A percentile compares a stretch with the other conserved stretches of the same genome.
Evolutionary conservation across 257 asterid genomes (phyloP).

Genomic region (Gentiana dahurica): DNA sequence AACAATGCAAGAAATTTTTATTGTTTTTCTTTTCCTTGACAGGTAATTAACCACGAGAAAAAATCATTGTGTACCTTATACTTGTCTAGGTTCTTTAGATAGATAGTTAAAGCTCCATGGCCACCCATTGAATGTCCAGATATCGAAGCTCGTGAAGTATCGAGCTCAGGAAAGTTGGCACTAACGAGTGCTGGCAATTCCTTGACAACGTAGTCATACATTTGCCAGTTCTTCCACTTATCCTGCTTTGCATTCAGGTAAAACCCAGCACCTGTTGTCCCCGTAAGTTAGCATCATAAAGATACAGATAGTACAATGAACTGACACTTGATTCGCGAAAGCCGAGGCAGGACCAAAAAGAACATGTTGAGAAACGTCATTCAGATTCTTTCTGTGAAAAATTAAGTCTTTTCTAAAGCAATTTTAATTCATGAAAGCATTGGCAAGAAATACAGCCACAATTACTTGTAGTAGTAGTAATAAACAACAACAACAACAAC

Average conservation of each 20-base stretch:
- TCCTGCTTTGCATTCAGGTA: constrained; percentile 96
- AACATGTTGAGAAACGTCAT: background rate
- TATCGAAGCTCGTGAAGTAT: constrained; percentile 79
- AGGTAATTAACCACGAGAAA: background rate
- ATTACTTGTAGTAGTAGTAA: no score
- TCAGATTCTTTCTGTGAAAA: background rate
- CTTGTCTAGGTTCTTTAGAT: constrained; percentile 80
- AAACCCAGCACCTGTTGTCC: constrained; percentile 82
- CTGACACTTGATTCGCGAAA: background rate
- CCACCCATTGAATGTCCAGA: constrained; percentile 99
- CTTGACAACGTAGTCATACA: constrained; percentile 96
- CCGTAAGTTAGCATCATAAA: background rate
- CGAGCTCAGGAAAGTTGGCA: constrained; percentile 79
- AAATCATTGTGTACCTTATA: constrained; percentile 50
- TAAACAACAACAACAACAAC: no score
- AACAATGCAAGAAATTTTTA: background rate
- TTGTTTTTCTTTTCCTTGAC: background rate
- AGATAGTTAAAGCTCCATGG: constrained; percentile 93
- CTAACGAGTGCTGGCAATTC: constrained; percentile 71
- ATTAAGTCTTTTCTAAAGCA: background rate
- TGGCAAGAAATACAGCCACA: no score
- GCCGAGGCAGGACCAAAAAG: background rate
- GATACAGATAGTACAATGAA: background rate
- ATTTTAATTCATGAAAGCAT: no score
- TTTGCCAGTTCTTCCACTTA: constrained; percentile 96